Percentiles rank a stretch among this genome's conserved stretches.
These are phyloP conservation scores for Trichoderma asperelloides DNA, from an alignment of 495 filamentous ascomycete species.

Conservation along the genomic window DNA sequence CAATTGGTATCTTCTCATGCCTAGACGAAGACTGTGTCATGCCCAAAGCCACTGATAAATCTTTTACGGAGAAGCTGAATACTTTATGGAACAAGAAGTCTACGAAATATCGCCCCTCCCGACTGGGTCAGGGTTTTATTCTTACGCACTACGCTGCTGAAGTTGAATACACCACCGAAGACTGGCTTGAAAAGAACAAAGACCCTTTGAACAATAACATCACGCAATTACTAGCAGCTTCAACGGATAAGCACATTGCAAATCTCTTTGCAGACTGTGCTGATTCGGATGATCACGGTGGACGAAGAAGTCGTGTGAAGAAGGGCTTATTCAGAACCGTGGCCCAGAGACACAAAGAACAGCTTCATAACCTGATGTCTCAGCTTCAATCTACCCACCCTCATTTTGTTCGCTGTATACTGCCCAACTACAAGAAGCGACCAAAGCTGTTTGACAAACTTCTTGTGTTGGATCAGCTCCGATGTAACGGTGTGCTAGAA, in stretches of 20 bases:
- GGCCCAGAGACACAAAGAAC: constrained; percentile 95
- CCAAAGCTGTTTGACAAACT: constrained; percentile 85
- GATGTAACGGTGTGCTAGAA: constrained; percentile 97
- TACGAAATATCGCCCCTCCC: constrained; percentile 80
- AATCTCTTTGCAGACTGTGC: constrained; percentile 81
- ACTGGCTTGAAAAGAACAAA: constrained; percentile 99
- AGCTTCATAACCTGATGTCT: constrained; percentile 88
- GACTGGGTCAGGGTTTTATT: constrained; percentile 86
- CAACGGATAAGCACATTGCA: constrained; percentile 73
- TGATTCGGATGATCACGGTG: constrained; percentile 55
- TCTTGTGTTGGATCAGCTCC: constrained; percentile 86
- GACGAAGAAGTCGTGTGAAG: constrained; percentile 76
- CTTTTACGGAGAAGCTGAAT: constrained; percentile 95
- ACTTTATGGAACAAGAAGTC: constrained; percentile 94
- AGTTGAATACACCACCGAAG: constrained; percentile 91
- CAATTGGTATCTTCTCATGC: constrained; percentile 97
- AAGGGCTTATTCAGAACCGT: constrained; percentile 96
- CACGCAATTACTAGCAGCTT: constrained; percentile 75
- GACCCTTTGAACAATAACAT: constrained; percentile 97
- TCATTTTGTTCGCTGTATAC: constrained; percentile 96
- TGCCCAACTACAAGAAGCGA: constrained; percentile 97
- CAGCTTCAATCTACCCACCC: constrained; percentile 94
- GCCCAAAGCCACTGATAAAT: constrained; percentile 96
- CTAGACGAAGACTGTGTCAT: constrained; percentile 97
- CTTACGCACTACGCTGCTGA: constrained; percentile 98